Evolutionary conservation across 2,329 filamentous ascomycete species (phyloP).

Genomic region (Pseudocercospora cruenta): DNA sequence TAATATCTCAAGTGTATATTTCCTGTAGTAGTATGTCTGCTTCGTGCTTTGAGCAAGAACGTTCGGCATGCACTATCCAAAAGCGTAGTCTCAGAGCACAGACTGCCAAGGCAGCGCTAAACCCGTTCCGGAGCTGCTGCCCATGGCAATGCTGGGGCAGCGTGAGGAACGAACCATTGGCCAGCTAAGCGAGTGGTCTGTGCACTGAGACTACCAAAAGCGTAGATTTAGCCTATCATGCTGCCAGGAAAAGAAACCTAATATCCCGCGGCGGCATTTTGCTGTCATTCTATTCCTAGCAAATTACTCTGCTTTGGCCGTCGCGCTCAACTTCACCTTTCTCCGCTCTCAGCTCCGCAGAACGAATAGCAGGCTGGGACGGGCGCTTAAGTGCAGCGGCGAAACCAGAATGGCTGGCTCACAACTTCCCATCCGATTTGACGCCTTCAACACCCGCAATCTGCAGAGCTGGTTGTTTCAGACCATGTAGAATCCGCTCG

Average conservation of each 20-base stretch:
- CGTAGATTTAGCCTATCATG: slow-evolving; percentile 1
- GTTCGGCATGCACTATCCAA: neutral
- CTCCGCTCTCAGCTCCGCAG: slow-evolving; percentile 15
- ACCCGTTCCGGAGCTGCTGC: too few species aligned
- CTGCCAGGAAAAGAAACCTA: slow-evolving; percentile 18
- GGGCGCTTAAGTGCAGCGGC: slow-evolving; percentile 23
- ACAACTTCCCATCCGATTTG: neutral
- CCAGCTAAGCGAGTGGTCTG: too few species aligned
- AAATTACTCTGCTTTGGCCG: slow-evolving; percentile 20
- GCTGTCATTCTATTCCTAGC: slow-evolving; percentile 21
- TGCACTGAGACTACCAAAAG: too few species aligned
- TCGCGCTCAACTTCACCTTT: neutral
- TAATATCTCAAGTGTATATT: too few species aligned
- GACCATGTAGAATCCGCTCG: slow-evolving; percentile 3
- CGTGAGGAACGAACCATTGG: too few species aligned
- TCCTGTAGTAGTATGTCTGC: too few species aligned
- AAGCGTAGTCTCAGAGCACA: too few species aligned
- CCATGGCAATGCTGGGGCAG: too few species aligned
- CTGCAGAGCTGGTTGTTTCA: slow-evolving; percentile 24
- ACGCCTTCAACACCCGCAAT: slow-evolving; percentile 15
- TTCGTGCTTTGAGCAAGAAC: too few species aligned
- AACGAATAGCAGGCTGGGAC: slow-evolving; percentile 18
- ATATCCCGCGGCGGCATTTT: slow-evolving; percentile 2
- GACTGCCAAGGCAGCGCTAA: too few species aligned
- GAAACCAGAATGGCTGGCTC: slow-evolving; percentile 23